Evolutionary conservation across 2,329 filamentous ascomycete genomes (phyloP), one percentile per base, ranked within the genome.

Genomic region (Colletotrichum nymphaeae): DNA sequence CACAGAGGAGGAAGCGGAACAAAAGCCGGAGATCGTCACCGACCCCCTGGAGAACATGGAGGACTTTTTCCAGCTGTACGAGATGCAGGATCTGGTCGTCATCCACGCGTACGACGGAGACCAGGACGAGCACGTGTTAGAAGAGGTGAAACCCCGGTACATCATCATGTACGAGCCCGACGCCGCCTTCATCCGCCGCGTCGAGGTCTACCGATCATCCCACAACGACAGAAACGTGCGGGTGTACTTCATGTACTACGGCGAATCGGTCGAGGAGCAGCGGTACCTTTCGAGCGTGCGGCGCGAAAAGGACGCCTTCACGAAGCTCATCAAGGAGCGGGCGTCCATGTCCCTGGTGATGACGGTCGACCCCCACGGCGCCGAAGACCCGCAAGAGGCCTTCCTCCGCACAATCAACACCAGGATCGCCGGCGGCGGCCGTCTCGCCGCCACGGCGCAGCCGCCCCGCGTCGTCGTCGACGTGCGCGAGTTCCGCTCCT

Each of bases 91-190:
- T 76, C 86, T 98, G 24, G 88, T 98, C 14, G 91, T 98, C 53
- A 88, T 98, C 22, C 97, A 98, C 81, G 93, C 97, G 1, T 99
- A 98, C 81, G 95, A 98, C 73, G 95, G 95, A 12, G 97, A 98
- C 80, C 93, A 96, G 85, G 97, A 99, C 81, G 97, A 98, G 80
- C 94, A 97, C 81, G 89, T 98, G n/a, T 89, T 99, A 1, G 96
- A 99, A 81, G 97, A 99, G 83, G 88, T 97, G 71, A 95, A 94
- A 79, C 97, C 97, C 42, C 92, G 94, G 73, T 98, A 98, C 82
- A 95, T 99, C 72, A 93, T 99, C 84, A 98, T 99, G 97, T 99
- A 98, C 82, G 97, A 98, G 81, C 96, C 97, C 1, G 95, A 98
- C 76, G 92, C 96, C 3, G 92, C 96, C 3, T 99, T 99, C 81